A percentile compares a stretch with the other conserved stretches of the same genome.
Conservation (phyloP, 2,329 filamentous ascomycete species). For the Hypoxylon sp. region DNA sequence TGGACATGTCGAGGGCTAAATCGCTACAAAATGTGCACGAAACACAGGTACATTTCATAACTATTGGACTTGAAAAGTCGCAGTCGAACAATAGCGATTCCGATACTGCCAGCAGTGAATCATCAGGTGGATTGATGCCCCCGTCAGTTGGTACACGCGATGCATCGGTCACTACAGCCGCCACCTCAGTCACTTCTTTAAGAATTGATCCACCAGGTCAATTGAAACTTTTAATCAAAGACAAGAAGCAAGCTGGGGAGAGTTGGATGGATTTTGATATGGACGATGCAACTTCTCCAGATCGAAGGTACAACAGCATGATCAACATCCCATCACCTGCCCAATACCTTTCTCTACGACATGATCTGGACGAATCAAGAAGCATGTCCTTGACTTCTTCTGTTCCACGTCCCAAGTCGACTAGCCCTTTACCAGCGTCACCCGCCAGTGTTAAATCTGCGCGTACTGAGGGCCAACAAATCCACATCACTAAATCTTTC, state of each 20-base stretch:
- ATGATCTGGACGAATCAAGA: constrained; percentile 39
- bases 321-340: constrained; percentile 43
- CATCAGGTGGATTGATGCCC: constrained; percentile 56
- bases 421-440: constrained; percentile 34
- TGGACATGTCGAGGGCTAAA: constrained; percentile 44
- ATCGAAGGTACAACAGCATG: constrained; percentile 50
- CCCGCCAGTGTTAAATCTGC: constrained; percentile 27
- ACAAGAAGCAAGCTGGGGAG: constrained; percentile 44
- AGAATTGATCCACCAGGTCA: constrained; percentile 48
- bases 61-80: constrained; percentile 35
- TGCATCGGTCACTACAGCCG: constrained; percentile 46
- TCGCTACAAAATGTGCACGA: constrained; percentile 49
- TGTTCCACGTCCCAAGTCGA: constrained; percentile 24
- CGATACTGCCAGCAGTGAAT: constrained; percentile 56
- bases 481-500: constrained; percentile 23
- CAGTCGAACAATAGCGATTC: constrained; percentile 50
- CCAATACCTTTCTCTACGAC: constrained; percentile 30
- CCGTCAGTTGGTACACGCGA: constrained; percentile 55
- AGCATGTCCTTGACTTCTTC: constrained; percentile 48
- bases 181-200: no score
- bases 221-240: constrained; percentile 41
- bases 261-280: constrained; percentile 55
- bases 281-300: constrained; percentile 45
- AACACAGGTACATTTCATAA: constrained; percentile 49
- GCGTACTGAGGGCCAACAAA: constrained; percentile 18